These are phyloP conservation scores for Plantago coronopus DNA, from an alignment of 305 asterid species.

Conservation along the genomic window DNA sequence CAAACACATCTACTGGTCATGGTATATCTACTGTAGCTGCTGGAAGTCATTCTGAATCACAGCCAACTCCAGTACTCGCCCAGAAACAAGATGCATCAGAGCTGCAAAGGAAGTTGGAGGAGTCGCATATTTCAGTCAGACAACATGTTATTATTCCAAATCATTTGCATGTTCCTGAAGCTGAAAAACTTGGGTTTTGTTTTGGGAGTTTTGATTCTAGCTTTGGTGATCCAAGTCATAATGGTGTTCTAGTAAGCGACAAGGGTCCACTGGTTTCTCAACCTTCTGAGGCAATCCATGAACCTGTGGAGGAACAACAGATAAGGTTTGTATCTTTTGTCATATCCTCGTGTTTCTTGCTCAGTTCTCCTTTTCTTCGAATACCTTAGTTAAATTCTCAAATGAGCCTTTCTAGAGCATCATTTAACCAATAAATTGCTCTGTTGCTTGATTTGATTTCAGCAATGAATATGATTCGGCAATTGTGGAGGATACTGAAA, in stretches of 20 bases:
- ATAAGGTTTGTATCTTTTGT: constrained; percentile 49
- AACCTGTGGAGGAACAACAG: constrained; percentile 46
- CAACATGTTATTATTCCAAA: constrained; percentile 68
- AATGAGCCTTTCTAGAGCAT: not conserved
- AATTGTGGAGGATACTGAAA: constrained; percentile 48
- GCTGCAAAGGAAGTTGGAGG: constrained; percentile 62
- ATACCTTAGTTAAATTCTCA: not conserved
- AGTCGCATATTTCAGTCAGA: constrained; percentile 50
- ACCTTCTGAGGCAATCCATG: constrained; percentile 52
- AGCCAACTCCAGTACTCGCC: constrained; percentile 32
- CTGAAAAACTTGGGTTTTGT: constrained; percentile 48
- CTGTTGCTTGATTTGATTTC: constrained; percentile 26
- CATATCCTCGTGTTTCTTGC: constrained; percentile 10
- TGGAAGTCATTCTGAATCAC: constrained; percentile 39
- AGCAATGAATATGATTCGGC: constrained; percentile 53
- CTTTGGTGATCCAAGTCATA: constrained; percentile 48
- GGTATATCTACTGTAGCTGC: constrained; percentile 35
- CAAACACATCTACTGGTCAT: constrained; percentile 43
- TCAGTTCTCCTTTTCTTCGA: constrained; percentile 15
- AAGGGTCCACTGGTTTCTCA: constrained; percentile 44
- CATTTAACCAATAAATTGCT: not conserved
- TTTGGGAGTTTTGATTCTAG: constrained; percentile 60
- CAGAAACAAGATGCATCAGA: constrained; percentile 51
- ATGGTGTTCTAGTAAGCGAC: constrained; percentile 39
- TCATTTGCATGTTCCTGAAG: constrained; percentile 39